phyloP scores from a whole-genome alignment of 805 yeast genomes.

The Sugiyamaella lignohabitans region DNA sequence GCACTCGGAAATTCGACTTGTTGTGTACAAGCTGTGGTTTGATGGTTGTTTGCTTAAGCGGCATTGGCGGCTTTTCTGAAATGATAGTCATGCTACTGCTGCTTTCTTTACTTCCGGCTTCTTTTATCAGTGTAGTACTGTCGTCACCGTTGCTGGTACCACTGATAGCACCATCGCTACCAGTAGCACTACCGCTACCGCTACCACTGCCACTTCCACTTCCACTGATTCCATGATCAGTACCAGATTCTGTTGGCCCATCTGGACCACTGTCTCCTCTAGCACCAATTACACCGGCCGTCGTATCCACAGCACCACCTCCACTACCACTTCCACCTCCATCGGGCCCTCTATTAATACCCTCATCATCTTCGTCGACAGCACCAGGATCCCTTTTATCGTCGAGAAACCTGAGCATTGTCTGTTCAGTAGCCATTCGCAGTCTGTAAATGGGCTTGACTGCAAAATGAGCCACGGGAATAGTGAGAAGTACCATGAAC shows the following conservation, averaged over 20 bases:
- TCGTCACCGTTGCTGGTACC: no score
- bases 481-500: constrained; percentile 61
- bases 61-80: no score
- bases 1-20: constrained; percentile 17
- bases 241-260: not conserved
- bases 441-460: constrained; percentile 75
- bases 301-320: no score
- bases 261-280: not conserved
- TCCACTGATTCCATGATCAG: not conserved
- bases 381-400: not conserved
- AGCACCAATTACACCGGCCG: no score
- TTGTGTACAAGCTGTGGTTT: no score
- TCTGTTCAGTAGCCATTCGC: constrained; percentile 70
- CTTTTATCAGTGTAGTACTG: not conserved
- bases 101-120: no score
- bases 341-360: no score
- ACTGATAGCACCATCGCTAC: no score
- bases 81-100: not conserved
- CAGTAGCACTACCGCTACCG: not conserved
- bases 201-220: not conserved
- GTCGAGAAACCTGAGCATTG: not conserved
- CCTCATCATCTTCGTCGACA: no score
- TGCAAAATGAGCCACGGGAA: constrained; percentile 78
- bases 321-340: no score
- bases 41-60: no score